Percentiles rank a stretch among this genome's conserved stretches.
Evolutionary conservation across 2,329 filamentous ascomycete species (phyloP).

Genomic region (Fonsecaea pedrosoi): DNA sequence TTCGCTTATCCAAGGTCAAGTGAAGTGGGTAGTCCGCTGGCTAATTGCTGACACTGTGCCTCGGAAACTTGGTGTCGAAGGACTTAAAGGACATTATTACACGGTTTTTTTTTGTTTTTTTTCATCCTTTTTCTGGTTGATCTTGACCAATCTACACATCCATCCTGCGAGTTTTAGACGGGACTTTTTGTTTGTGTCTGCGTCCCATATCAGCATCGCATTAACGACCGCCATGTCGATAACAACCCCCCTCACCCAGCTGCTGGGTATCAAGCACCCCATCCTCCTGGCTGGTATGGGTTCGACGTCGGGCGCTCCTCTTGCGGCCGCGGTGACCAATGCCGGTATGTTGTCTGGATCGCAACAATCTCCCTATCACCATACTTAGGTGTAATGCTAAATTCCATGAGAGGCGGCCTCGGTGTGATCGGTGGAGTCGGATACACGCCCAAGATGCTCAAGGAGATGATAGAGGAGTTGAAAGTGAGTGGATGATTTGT

Average conservation of each 20-base stretch:
- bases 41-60: conserved; percentile 6
- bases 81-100: not conserved
- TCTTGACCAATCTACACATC: too few relatives aligned
- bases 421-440: conserved; percentile 41
- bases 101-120: too few relatives aligned
- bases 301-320: conserved; percentile 35
- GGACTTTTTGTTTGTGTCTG: too few relatives aligned
- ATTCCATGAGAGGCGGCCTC: conserved; percentile 31
- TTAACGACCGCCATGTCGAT: conserved; percentile 31
- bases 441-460: conserved; percentile 71
- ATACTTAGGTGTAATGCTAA: not conserved
- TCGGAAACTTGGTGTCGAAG: not conserved
- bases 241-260: conserved; percentile 35
- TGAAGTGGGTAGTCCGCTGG: not conserved
- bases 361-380: too few relatives aligned
- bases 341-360: conserved; percentile 25
- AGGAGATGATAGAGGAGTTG: conserved; percentile 65
- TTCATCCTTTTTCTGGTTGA: too few relatives aligned
- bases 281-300: conserved; percentile 41
- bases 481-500: conserved; percentile 26
- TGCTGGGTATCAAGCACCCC: conserved; percentile 40
- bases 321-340: conserved; percentile 41
- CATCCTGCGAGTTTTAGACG: too few relatives aligned
- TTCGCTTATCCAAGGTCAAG: too few relatives aligned
- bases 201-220: not conserved